These are phyloP conservation scores for Xanthoconium purpureum DNA, from an alignment of 768 basidiomycete genomes.

Conservation along the genomic window DNA sequence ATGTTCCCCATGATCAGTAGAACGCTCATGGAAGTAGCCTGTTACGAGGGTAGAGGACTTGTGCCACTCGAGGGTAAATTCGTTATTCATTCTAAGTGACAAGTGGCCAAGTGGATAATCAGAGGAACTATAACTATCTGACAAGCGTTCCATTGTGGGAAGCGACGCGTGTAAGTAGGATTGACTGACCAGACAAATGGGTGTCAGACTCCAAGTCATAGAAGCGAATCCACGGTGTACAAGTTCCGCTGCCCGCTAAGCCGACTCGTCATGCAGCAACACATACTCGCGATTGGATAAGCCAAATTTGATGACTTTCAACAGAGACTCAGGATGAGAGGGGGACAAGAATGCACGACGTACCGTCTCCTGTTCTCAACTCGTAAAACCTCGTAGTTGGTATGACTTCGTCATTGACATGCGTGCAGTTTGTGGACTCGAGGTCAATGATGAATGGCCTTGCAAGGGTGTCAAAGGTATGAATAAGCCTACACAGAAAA, in stretches of 20 bases:
- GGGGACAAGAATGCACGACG: constrained; percentile 20
- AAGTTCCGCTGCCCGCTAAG: constrained; percentile 26
- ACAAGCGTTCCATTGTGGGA: no score
- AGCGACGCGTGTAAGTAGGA: background rate
- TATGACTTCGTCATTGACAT: constrained; percentile 46
- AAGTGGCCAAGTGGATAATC: no score
- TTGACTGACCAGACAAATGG: constrained; percentile 1
- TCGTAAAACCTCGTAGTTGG: constrained; percentile 88
- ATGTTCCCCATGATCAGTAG: no score
- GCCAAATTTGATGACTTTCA: constrained; percentile 80
- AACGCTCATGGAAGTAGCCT: no score
- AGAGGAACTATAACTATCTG: no score
- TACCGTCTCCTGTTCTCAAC: constrained; percentile 75
- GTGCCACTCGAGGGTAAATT: no score
- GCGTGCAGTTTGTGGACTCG: constrained; percentile 79
- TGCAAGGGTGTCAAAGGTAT: constrained; percentile 4
- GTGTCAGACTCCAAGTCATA: background rate
- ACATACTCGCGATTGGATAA: constrained; percentile 81
- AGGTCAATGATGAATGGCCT: constrained; percentile 98
- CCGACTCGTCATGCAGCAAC: constrained; percentile 73
- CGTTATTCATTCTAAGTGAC: no score
- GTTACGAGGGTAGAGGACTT: no score
- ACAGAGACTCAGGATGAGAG: constrained; percentile 8
- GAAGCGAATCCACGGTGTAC: background rate
- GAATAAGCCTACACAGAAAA: background rate